phyloP scores from a whole-genome alignment of 106 monocot genomes.

The Phalaenopsis equestris region DNA sequence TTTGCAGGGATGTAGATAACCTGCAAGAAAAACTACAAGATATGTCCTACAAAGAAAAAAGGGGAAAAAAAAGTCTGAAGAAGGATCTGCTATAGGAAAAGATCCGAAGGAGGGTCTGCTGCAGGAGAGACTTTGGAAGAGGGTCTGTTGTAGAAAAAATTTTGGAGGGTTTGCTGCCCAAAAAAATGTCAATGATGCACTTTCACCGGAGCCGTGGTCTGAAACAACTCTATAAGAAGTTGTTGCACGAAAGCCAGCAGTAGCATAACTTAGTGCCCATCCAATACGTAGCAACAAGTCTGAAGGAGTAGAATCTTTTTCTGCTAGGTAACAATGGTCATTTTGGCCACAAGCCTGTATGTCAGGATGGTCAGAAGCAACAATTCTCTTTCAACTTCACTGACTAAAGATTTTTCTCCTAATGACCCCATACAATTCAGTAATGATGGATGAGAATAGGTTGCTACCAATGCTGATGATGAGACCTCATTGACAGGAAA shows the following conservation, averaged over 20 bases:
- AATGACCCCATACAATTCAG: slow-evolving; percentile 30
- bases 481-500: slow-evolving; percentile 72
- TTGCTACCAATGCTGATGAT: slow-evolving; percentile 66
- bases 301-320: slow-evolving; percentile 35
- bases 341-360: slow-evolving; percentile 92
- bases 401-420: slow-evolving; percentile 28
- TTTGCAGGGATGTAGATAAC: too few species aligned
- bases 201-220: slow-evolving; percentile 45
- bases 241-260: slow-evolving; percentile 75
- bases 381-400: slow-evolving; percentile 73
- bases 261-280: slow-evolving; percentile 67
- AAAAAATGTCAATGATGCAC: background rate
- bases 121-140: too few species aligned
- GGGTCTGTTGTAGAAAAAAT: too few species aligned
- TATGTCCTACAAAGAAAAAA: too few species aligned
- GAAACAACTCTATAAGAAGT: slow-evolving; percentile 36
- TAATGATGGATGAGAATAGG: slow-evolving; percentile 35
- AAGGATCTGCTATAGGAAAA: too few species aligned
- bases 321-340: slow-evolving; percentile 84
- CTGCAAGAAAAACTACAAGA: too few species aligned
- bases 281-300: slow-evolving; percentile 79
- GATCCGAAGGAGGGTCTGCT: too few species aligned
- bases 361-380: slow-evolving; percentile 64
- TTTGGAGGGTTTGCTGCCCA: too few species aligned
- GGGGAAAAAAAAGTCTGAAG: too few species aligned